Conservation (phyloP, 2,329 filamentous ascomycete species). For the Aspergillus floridensis region DNA sequence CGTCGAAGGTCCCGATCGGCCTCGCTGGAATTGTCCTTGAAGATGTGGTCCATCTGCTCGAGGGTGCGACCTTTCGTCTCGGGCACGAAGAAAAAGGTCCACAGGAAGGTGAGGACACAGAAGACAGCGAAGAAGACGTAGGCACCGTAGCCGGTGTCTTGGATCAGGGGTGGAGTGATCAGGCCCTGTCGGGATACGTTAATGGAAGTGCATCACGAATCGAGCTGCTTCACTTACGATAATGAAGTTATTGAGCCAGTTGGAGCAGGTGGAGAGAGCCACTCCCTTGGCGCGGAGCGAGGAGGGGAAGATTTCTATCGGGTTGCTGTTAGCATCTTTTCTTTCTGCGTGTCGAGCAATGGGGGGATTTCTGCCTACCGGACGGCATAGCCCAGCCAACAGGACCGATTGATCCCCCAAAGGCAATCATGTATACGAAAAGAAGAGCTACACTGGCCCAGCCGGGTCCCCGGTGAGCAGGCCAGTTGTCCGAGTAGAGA, state of each 20-base stretch:
- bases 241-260: constrained; percentile 65
- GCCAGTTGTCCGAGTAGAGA: constrained; percentile 52
- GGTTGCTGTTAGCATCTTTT: constrained; percentile 30
- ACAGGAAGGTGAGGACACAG: constrained; percentile 50
- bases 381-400: constrained; percentile 47
- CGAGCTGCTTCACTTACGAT: constrained; percentile 38
- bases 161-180: constrained; percentile 63
- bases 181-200: constrained; percentile 46
- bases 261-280: constrained; percentile 61
- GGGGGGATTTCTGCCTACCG: constrained; percentile 19
- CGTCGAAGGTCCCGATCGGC: constrained; percentile 29
- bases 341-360: neutral
- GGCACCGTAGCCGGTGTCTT: constrained; percentile 52
- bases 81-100: constrained; percentile 55
- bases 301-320: constrained; percentile 61
- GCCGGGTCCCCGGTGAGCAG: constrained; percentile 50
- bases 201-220: constrained; percentile 18
- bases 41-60: constrained; percentile 54
- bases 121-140: constrained; percentile 62
- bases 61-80: constrained; percentile 58
- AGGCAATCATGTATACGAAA: constrained; percentile 63
- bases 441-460: constrained; percentile 59
- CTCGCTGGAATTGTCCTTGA: constrained; percentile 38
- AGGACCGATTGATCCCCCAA: constrained; percentile 59
- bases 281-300: constrained; percentile 63